phyloP scores from a whole-genome alignment of 495 filamentous ascomycete genomes.

The Xylaria cubensis region DNA sequence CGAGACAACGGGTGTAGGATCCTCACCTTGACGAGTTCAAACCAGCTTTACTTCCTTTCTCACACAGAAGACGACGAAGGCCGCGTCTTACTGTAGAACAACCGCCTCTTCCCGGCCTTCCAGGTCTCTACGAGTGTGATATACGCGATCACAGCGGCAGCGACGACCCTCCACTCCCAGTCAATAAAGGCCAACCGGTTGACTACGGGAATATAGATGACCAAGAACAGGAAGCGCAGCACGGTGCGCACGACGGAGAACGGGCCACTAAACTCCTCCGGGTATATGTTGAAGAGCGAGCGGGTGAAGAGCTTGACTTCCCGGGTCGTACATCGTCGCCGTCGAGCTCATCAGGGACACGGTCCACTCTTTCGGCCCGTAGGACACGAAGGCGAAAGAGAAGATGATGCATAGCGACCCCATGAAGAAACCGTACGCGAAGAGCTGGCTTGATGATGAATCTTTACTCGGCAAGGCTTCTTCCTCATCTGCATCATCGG shows the following conservation, averaged over 20 bases:
- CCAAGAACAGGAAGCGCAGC: constrained; percentile 64
- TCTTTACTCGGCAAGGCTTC: too few relatives aligned
- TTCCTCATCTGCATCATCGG: too few relatives aligned
- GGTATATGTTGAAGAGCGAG: constrained; percentile 60
- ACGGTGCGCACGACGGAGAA: constrained; percentile 56
- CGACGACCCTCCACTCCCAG: constrained; percentile 65
- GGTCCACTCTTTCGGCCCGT: constrained; percentile 45
- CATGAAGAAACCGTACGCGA: constrained; percentile 64
- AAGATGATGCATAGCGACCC: constrained; percentile 61
- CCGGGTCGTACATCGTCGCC: constrained; percentile 50
- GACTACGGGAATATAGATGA: constrained; percentile 64
- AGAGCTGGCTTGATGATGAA: not conserved
- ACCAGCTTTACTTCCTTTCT: not conserved
- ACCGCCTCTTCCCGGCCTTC: constrained; percentile 57
- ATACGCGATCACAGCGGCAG: constrained; percentile 54
- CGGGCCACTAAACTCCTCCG: constrained; percentile 47
- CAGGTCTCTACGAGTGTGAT: constrained; percentile 58
- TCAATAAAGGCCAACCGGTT: constrained; percentile 62
- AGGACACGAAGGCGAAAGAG: constrained; percentile 59
- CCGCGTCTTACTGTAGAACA: not conserved
- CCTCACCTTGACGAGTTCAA: constrained; percentile 12
- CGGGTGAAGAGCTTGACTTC: constrained; percentile 64
- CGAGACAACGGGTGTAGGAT: too few relatives aligned
- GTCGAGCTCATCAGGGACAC: constrained; percentile 36
- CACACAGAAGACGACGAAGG: not conserved